These are phyloP conservation scores for Apiospora phragmitis DNA, from an alignment of 2,329 filamentous ascomycete species.

Conservation along the genomic window DNA sequence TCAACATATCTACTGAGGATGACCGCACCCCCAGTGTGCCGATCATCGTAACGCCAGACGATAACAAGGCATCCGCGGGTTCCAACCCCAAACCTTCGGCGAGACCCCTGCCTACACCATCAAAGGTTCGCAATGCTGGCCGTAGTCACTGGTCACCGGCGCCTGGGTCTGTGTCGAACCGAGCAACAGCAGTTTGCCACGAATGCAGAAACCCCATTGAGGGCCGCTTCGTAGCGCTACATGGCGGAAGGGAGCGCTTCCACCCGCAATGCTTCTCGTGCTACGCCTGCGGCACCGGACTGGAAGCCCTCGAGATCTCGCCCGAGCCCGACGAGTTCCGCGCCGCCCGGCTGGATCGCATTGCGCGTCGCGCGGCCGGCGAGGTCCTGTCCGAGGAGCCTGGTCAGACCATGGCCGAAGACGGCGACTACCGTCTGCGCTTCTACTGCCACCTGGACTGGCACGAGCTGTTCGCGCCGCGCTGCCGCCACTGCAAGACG, in stretches of 20 bases:
- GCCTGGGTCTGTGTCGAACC: conserved; percentile 42
- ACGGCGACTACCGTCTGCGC: conserved; percentile 71
- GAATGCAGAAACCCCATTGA: conserved; percentile 84
- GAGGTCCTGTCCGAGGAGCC: conserved; percentile 63
- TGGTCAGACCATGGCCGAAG: conserved; percentile 65
- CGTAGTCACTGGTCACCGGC: conserved; percentile 62
- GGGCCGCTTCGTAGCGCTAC: conserved; percentile 84
- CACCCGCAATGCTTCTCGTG: conserved; percentile 94
- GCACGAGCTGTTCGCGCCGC: conserved; percentile 89
- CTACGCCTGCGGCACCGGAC: conserved; percentile 79
- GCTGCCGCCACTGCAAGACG: conserved; percentile 94
- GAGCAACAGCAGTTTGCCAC: conserved; percentile 74
- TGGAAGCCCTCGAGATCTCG: conserved; percentile 96
- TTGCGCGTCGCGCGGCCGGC: conserved; percentile 59
- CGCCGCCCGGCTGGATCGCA: conserved; percentile 71
- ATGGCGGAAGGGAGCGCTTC: conserved; percentile 72
- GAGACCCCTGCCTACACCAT: conserved; percentile 51
- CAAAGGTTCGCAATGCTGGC: conserved; percentile 36
- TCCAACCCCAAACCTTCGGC: conserved; percentile 29
- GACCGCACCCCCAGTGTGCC: conserved; percentile 31
- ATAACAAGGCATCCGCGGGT: conserved; percentile 24
- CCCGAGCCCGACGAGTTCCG: conserved; percentile 80
- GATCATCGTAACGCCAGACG: conserved; percentile 48
- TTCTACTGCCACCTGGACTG: conserved; percentile 99
- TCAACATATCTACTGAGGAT: conserved; percentile 38